Base-by-base conservation (phyloP, 176 grass and related monocot species). In the Aegilops speltoides region DNA sequence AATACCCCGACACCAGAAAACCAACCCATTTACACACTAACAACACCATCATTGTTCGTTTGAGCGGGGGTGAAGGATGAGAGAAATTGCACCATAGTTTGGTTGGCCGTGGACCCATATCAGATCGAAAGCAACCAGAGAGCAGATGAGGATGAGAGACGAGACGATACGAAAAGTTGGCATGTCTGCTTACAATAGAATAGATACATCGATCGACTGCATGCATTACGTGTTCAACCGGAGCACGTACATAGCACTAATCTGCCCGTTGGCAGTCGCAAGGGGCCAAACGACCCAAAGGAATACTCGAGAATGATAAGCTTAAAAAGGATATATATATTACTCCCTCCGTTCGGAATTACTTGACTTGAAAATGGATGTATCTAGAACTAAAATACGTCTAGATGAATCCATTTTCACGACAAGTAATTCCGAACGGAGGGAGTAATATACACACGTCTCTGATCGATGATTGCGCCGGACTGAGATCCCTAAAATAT, bases 251-350 rank as follows among this genome's bases (percentile, higher is more conserved):
- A 3, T 59, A 59, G 7, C 64, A 22, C 41, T 11, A 36, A 64
- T 36, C 16, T 2, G 25, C 33, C 82, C 76, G 64, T 74, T 74
- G 8, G 87, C 82, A 4, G 54, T 20, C 76, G 40, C 56, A 89
- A 63, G n/a, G 32, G 87, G 66, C 54, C 57, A 32, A 52, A 23
- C 63, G 2, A 43, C 20, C 40, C n/a, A 3, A 31, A 64, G 38
- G 54, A 23, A 20, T 32, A 33, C 8, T 54, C 50, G 20, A 41
- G 13, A 19, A 50, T 2, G 1, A 54, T n/a, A 32, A 73, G 66
- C 9, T 7, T 7, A n/a, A 48, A 65, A 84, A 56, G 52, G 52
- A 52, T 19, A 54, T 1, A 5, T 6, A 41, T 3, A n/a, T n/a
- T n/a, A n/a, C n/a, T n/a, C n/a, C n/a, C n/a, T n/a, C n/a, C n/a